Evolutionary conservation across 345 rosid species (phyloP).

Genomic region (Nephelium lappaceum): DNA sequence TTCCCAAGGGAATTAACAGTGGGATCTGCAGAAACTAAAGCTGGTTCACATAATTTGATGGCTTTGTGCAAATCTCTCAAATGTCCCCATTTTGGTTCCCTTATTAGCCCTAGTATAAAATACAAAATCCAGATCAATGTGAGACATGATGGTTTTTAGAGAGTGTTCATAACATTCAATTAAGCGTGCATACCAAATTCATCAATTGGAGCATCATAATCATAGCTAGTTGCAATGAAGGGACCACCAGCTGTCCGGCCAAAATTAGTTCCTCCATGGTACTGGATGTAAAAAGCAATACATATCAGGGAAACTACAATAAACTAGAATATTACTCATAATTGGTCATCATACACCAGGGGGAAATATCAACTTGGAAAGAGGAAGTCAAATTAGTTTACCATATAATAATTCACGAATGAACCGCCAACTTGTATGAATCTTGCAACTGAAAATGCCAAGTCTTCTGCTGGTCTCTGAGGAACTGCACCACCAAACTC

Average conservation of each 20-base stretch:
- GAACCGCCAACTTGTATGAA: constrained; percentile 86
- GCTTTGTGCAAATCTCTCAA: constrained; percentile 84
- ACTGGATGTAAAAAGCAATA: constrained; percentile 39
- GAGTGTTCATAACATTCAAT: background rate
- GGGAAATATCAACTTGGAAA: background rate
- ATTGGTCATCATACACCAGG: background rate
- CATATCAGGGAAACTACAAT: constrained; percentile 14
- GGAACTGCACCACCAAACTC: constrained; percentile 79
- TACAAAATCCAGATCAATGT: background rate
- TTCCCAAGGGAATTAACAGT: constrained; percentile 60
- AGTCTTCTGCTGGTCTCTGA: constrained; percentile 72
- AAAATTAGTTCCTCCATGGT: constrained; percentile 92
- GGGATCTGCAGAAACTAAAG: constrained; percentile 72
- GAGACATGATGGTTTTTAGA: background rate
- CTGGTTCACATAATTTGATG: constrained; percentile 81
- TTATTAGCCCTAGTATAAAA: constrained; percentile 52
- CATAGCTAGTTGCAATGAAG: constrained; percentile 94
- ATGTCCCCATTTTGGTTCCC: constrained; percentile 93
- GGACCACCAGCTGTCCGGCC: constrained; percentile 91
- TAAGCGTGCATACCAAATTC: constrained; percentile 66
- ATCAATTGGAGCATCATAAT: constrained; percentile 96
- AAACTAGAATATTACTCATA: background rate
- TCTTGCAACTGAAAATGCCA: constrained; percentile 77
- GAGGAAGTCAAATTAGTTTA: constrained; percentile 26
- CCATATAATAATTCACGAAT: constrained; percentile 86